Base-by-base conservation (phyloP, 176 grass and related monocot genomes). In the Avena sativa region DNA sequence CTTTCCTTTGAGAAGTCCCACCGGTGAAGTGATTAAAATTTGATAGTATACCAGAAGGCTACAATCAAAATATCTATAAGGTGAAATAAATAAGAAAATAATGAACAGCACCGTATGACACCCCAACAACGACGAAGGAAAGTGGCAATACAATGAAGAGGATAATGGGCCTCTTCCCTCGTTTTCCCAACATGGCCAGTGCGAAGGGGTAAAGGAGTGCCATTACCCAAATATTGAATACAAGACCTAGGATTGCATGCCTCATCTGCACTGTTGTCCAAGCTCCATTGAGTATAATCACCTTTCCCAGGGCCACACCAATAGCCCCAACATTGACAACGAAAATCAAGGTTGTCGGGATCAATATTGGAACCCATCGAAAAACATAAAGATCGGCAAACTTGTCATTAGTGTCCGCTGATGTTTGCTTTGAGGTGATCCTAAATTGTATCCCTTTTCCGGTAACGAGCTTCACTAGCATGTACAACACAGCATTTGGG, bases 221-320 rank as follows among this genome's bases (percentile, higher is more conserved):
- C 79, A 88, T 83, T 72, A 88, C 43, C 86, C 86, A 88, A 16
- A 83, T 1, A 12, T 83, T 88, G 79, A 88, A 88, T 5, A 88
- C 3, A 25, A 88, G 25, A 19, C 79, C 86, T 12, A 88, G 12
- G 15, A 30, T 49, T 20, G 47, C 79, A 48, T 88, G 86, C 21
- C 73, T 47, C 80, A 36, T 53, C 49, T 83, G 51, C 8, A 20
- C 38, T 0, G 34, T 12, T 34, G 71, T 63, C 86, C 86, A 88
- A 32, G 62, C 13, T 44, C 49, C 79, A 56, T 57, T 47, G 12
- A 47, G 82, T 16, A 76, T 34, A 17, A 82, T 3, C 11, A 52
- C 26, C 63, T 88, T 88, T 28, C 79, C 86, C 6, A 88, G 12
- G 0, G 86, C 79, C 12, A 88, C 86, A 48, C 86, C 86, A 47